Evolutionary conservation across 805 yeast species (phyloP), one percentile per base, ranked within the genome.

Genomic region (Phaffomyces antillensis): DNA sequence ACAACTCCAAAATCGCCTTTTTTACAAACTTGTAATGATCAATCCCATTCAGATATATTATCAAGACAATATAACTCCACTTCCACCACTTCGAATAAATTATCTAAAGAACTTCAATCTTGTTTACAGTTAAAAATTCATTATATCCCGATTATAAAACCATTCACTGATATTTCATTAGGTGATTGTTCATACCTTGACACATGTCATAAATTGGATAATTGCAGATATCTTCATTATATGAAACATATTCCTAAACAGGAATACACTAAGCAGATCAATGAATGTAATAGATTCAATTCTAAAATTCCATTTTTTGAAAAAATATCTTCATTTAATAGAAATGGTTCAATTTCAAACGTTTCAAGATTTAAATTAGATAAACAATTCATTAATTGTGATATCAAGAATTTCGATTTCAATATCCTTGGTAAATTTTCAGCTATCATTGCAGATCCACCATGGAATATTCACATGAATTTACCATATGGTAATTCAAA

Each of bases 401-500:
- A 90, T 63, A 81, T 90, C 17, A 70, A 88, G 31, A 70, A 75
- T 41, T 70, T 90, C 45, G 89, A 91, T 52, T 80, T 91, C 55
- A 65, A 61, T 20, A 65, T 77, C 7, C 63, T 90, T 45, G 96
- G 97, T 3, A 80, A 83, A 64, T 86, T 86, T 66, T 89, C 83
- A 35, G 88, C 82, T 3, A 79, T 90, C 12, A 77, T 91, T 44
- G 91, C 96, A 0, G 98, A 90, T 62, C 96, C 47, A 31, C 47
- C 96, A 8, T 90, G 98, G 98, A 90, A 88, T 52, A 90, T 90
- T 51, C 96, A 90, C 65, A 89, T 86, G 90, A 83, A 85, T 44
- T 62, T 78, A 47, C 88, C 88, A 5, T 81, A 83, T 60, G 86
- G 87, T 12, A 79, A 87, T 2, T 80, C 87, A 59, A 83, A 83